These are phyloP conservation scores for Gossypium bickii DNA, from an alignment of 345 rosid species.

Conservation along the genomic window DNA sequence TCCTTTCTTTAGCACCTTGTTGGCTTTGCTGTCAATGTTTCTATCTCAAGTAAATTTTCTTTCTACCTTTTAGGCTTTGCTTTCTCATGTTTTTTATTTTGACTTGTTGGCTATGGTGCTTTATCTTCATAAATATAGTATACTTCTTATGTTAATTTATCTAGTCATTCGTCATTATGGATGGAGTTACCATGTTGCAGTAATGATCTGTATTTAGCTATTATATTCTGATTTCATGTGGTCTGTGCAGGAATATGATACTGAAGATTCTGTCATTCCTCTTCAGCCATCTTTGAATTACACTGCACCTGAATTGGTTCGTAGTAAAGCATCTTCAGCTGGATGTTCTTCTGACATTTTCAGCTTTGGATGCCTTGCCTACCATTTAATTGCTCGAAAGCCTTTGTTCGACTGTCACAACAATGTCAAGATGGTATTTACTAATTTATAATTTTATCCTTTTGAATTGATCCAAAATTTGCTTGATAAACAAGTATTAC, in stretches of 20 bases:
- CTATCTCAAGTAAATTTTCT: neutral
- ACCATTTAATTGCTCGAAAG: conserved; percentile 82
- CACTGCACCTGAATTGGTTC: conserved; percentile 90
- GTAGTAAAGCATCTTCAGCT: conserved; percentile 64
- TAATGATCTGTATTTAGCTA: neutral
- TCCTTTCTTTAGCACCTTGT: neutral
- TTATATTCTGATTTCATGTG: conserved; percentile 20
- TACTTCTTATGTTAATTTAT: neutral
- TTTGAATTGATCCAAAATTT: neutral
- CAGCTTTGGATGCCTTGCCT: conserved; percentile 93
- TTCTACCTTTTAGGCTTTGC: neutral
- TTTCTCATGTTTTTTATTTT: neutral
- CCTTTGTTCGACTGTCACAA: conserved; percentile 91
- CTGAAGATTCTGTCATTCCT: conserved; percentile 84
- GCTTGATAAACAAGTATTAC: neutral
- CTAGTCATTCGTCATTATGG: neutral
- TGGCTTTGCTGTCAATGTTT: neutral
- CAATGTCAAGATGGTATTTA: conserved; percentile 90
- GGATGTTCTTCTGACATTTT: conserved; percentile 83
- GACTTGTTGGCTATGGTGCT: neutral
- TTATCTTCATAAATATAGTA: neutral
- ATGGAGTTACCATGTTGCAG: neutral
- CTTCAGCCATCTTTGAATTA: conserved; percentile 94
- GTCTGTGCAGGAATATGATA: conserved; percentile 75
- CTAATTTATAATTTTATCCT: conserved; percentile 8